Conservation (phyloP, 768 basidiomycete genomes). For the Daedaleopsis nitida region DNA sequence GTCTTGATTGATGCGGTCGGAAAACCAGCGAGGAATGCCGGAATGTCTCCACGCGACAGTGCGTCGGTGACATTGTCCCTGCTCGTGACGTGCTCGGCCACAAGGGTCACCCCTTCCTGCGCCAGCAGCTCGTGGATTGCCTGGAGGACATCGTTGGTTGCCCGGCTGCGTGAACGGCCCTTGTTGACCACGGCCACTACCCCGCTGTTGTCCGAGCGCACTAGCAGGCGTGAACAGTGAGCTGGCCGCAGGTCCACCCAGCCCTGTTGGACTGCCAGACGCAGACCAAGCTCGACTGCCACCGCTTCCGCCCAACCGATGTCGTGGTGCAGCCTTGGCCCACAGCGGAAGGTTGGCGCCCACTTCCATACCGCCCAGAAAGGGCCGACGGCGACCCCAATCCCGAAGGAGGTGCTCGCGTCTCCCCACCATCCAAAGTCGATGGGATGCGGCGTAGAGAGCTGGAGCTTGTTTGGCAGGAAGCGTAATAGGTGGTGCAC, state of each 20-base stretch:
- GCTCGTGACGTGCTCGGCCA: conserved; percentile 23
- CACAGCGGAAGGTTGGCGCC: conserved; percentile 32
- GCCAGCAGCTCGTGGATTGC: conserved; percentile 28
- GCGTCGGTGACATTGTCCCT: conserved; percentile 34
- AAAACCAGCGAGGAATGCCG: conserved; percentile 20
- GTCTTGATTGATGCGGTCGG: conserved; percentile 11
- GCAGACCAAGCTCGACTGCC: conserved; percentile 38
- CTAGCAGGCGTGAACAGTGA: conserved; percentile 7
- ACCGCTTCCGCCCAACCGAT: conserved; percentile 45
- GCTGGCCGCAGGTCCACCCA: not conserved
- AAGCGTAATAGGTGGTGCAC: conserved; percentile 15
- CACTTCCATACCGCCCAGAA: conserved; percentile 35
- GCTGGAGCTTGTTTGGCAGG: conserved; percentile 25
- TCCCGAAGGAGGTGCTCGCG: conserved; percentile 38
- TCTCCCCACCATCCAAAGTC: conserved; percentile 41
- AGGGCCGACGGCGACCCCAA: conserved; percentile 33
- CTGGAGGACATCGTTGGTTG: conserved; percentile 34
- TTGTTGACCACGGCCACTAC: conserved; percentile 33
- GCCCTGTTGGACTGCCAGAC: conserved; percentile 6
- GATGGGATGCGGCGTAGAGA: conserved; percentile 10
- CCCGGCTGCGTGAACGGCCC: conserved; percentile 30
- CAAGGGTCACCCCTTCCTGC: conserved; percentile 10
- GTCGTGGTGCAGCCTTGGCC: conserved; percentile 29
- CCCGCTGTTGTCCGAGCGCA: conserved; percentile 39
- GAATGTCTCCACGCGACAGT: conserved; percentile 33